Conservation (phyloP, 805 yeast species). For the Saccharomycopsis javanensis region DNA sequence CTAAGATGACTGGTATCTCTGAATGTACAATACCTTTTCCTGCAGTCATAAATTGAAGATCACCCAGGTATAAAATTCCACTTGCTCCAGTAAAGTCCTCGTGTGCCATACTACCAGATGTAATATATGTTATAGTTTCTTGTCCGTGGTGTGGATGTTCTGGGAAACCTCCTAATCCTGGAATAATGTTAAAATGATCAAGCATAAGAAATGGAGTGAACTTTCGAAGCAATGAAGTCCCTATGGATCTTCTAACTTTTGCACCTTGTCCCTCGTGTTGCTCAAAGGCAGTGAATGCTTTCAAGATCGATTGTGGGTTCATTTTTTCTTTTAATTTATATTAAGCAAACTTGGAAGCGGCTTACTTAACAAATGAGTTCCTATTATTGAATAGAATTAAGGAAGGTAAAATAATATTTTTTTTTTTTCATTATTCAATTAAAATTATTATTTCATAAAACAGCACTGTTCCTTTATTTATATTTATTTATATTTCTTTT, state of each 20-base stretch:
- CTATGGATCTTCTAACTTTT: conserved; percentile 70
- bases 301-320: conserved; percentile 37
- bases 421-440: too few relatives aligned
- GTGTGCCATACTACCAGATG: conserved; percentile 62
- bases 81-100: conserved; percentile 82
- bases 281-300: conserved; percentile 49
- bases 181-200: conserved; percentile 61
- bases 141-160: conserved; percentile 80
- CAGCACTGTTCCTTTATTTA: not conserved
- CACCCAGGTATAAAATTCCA: conserved; percentile 71
- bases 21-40: conserved; percentile 81
- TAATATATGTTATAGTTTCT: conserved; percentile 61
- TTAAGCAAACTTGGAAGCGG: too few relatives aligned
- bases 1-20: conserved; percentile 60
- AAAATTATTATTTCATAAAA: too few relatives aligned
- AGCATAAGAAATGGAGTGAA: conserved; percentile 79
- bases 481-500: too few relatives aligned
- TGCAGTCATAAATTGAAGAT: conserved; percentile 89
- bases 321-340: not conserved
- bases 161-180: conserved; percentile 67
- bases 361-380: not conserved
- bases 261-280: conserved; percentile 92
- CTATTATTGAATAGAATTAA: not conserved
- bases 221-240: conserved; percentile 54
- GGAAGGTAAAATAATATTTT: not conserved